Evolutionary conservation across 306 rosid genomes (phyloP).

Genomic region (Gynostemma pentaphyllum): DNA sequence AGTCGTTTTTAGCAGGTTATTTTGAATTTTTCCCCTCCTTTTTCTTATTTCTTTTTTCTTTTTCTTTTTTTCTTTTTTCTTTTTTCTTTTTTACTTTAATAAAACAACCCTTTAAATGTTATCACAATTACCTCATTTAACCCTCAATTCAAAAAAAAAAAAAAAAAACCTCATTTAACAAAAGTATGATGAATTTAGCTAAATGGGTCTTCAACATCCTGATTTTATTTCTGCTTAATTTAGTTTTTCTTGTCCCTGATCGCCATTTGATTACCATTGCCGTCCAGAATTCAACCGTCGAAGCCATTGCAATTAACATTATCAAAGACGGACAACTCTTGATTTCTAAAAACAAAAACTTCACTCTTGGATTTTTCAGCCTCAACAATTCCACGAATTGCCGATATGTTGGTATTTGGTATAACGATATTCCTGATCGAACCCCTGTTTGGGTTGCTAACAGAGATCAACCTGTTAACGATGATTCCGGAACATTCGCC

Average conservation of each 20-base stretch:
- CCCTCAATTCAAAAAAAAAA: too few relatives aligned
- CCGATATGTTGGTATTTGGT: conserved; percentile 46
- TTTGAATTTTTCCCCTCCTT: too few relatives aligned
- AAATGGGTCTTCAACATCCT: not conserved
- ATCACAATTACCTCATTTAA: too few relatives aligned
- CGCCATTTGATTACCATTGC: not conserved
- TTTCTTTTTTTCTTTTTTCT: too few relatives aligned
- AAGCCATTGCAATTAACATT: not conserved
- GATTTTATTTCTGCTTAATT: not conserved
- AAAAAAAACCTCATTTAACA: too few relatives aligned
- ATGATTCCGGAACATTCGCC: conserved; percentile 23
- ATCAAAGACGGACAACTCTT: not conserved
- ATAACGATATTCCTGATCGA: conserved; percentile 23
- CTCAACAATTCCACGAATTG: conserved; percentile 23
- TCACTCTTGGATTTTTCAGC: conserved; percentile 58
- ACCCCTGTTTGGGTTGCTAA: conserved; percentile 67
- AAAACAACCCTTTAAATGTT: too few relatives aligned
- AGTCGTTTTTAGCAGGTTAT: too few relatives aligned
- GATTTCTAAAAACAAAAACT: conserved; percentile 22
- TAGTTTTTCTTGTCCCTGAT: too few relatives aligned
- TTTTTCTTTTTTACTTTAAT: too few relatives aligned
- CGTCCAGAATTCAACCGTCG: not conserved
- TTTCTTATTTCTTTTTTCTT: too few relatives aligned
- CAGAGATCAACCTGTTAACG: conserved; percentile 21
- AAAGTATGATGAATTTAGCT: too few relatives aligned